Percentiles rank a stretch among this genome's conserved stretches.
Evolutionary conservation across 2,329 filamentous ascomycete species (phyloP).

Genomic region (Xylaria sp.): DNA sequence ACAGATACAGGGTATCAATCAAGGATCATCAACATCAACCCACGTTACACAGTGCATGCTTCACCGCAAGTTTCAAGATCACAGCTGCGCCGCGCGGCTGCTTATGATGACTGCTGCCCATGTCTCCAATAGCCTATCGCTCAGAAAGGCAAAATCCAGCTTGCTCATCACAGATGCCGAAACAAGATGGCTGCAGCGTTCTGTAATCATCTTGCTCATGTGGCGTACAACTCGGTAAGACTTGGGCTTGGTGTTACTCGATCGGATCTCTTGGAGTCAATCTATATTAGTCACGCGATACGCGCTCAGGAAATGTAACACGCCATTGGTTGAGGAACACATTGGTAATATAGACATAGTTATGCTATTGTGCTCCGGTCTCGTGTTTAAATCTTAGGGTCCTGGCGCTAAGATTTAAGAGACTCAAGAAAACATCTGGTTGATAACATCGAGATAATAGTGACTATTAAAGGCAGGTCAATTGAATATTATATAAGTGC

Average conservation of each 20-base stretch:
- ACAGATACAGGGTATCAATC: not conserved
- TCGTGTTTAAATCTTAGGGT: no score
- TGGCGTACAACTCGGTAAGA: not conserved
- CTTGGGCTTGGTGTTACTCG: not conserved
- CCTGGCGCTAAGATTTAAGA: no score
- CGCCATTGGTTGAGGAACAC: no score
- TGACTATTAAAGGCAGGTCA: no score
- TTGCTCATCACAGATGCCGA: not conserved
- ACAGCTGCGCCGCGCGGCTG: not conserved
- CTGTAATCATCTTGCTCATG: not conserved
- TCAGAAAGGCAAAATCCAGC: not conserved
- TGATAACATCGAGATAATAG: no score
- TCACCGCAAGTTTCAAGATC: constrained; percentile 16
- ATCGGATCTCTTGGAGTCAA: not conserved
- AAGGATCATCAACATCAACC: not conserved
- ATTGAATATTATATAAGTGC: no score
- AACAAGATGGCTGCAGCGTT: not conserved
- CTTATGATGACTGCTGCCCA: not conserved
- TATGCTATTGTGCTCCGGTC: no score
- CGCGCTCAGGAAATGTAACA: no score
- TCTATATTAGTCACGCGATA: not conserved
- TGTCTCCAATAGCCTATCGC: not conserved
- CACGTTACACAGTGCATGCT: constrained; percentile 1
- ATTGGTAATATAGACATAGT: no score
- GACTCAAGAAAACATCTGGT: no score